Conservation (phyloP, 164 flowering plant genomes). For the Kalanchoe fedtschenkoi region DNA sequence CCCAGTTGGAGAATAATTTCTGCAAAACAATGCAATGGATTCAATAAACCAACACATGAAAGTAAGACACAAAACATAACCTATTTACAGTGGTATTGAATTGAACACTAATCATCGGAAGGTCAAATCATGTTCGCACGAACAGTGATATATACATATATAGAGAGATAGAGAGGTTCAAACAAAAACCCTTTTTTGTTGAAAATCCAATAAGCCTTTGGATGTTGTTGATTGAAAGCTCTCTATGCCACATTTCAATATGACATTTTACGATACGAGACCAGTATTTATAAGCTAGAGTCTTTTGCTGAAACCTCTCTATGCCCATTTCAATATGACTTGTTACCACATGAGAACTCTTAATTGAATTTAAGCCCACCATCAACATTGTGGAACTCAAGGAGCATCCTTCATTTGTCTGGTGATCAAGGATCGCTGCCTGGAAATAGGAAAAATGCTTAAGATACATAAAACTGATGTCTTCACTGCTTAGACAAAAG, state of each 20-base stretch:
- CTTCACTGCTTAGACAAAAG: neutral
- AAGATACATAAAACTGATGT: neutral
- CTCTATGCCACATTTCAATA: no score
- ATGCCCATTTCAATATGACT: neutral
- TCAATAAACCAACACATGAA: neutral
- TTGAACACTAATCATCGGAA: no score
- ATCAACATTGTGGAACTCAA: slow-evolving; percentile 50
- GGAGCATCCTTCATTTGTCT: slow-evolving; percentile 18
- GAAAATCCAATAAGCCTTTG: no score
- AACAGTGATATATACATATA: no score
- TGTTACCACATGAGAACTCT: neutral
- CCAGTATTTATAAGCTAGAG: no score
- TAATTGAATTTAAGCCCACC: slow-evolving; percentile 32
- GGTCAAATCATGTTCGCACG: no score
- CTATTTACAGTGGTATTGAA: neutral
- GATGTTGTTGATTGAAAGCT: no score
- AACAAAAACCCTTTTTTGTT: no score
- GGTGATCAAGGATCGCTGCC: slow-evolving; percentile 68
- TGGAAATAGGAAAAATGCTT: slow-evolving; percentile 20
- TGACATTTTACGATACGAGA: neutral
- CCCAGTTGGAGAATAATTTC: slow-evolving; percentile 64
- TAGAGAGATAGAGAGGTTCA: no score
- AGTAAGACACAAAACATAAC: neutral
- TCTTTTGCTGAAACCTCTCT: no score
- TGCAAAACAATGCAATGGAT: slow-evolving; percentile 20